Evolutionary conservation across 1,284 basidiomycete genomes (phyloP), one percentile per base, ranked within the genome.

Genomic region (Moniliophthora roreri): DNA sequence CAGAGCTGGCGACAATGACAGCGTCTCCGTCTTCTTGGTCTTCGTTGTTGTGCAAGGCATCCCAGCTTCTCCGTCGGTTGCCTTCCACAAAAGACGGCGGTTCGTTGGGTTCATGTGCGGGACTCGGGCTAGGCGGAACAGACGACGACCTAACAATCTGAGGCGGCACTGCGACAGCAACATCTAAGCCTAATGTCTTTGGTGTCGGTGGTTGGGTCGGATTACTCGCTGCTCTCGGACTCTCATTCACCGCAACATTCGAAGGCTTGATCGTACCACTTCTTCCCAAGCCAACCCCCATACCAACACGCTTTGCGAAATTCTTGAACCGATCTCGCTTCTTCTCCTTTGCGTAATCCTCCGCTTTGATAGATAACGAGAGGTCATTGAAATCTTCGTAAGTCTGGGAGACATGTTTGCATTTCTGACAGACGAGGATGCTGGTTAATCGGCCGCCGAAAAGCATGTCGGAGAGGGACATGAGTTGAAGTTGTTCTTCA

Each of bases 371-470:
- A 63, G 87, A 86, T 41, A 98, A 76, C 47, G 91, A 93, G 60
- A 98, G 85, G 69, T 97, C 95, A 67, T 91, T 88, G 68, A 98
- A 98, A 64, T 95, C 93, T 69, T 95, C 93, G 64, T 91, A 91
- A 10, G 92, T 95, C 60, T 93, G 87, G 3, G 93, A 95, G 50
- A 95, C 80, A 70, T 92, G 78, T 68, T 95, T 94, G 81, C 95
- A 98, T 52, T 87, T 85, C 64, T 95, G 93, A 69, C 95, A 98
- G 3, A 98, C 90, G 46, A 98, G 87, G 63, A 96, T 88, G 70
- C 87, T 91, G 3, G 92, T 87, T 39, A 97, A 78, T 59, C 84
- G 82, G 4, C 95, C 95, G 49, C 91, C 89, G 63, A 97, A 98
- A 51, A 97, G 78, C 73, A 90, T 88, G 68, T 96, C 93, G 8